Percentiles rank a stretch among this genome's conserved stretches.
phyloP scores from a whole-genome alignment of 805 yeast genomes.

The Komagataella pastoris region DNA sequence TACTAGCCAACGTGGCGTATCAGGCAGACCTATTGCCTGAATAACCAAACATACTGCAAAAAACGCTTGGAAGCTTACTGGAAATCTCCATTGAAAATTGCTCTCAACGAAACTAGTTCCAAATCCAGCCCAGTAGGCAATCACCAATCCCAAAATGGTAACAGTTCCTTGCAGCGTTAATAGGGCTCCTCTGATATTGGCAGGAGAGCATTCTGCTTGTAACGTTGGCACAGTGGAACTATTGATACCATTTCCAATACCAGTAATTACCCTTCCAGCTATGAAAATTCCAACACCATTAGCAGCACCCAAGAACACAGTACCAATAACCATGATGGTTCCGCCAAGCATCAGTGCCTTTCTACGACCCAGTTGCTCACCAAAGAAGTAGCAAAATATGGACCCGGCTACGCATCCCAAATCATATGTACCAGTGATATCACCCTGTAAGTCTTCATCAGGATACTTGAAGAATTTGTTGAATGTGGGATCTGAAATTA shows the following conservation, averaged over 20 bases:
- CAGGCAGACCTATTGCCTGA: constrained; percentile 19
- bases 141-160: constrained; percentile 23
- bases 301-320: constrained; percentile 8
- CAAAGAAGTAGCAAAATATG: constrained; percentile 21
- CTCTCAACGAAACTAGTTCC: constrained; percentile 24
- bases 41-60: constrained; percentile 19
- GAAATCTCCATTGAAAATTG: constrained; percentile 29
- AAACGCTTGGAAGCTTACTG: constrained; percentile 28
- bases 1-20: constrained; percentile 45
- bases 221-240: constrained; percentile 32
- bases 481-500: constrained; percentile 49
- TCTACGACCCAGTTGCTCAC: constrained; percentile 25
- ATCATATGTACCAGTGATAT: constrained; percentile 32
- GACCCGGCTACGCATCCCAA: constrained; percentile 33
- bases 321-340: constrained; percentile 21
- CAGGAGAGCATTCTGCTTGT: constrained; percentile 29
- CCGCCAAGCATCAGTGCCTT: constrained; percentile 22
- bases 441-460: constrained; percentile 22
- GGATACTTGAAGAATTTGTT: constrained; percentile 49
- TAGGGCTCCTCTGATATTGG: constrained; percentile 22
- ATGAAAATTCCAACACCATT: constrained; percentile 20
- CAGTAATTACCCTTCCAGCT: constrained; percentile 27
- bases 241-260: constrained; percentile 30
- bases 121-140: constrained; percentile 30
- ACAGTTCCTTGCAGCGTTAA: constrained; percentile 25